These are phyloP conservation scores for Anthoceros angustus DNA, from an alignment of 225 moss, liverwort and hornwort species.

Conservation along the genomic window DNA sequence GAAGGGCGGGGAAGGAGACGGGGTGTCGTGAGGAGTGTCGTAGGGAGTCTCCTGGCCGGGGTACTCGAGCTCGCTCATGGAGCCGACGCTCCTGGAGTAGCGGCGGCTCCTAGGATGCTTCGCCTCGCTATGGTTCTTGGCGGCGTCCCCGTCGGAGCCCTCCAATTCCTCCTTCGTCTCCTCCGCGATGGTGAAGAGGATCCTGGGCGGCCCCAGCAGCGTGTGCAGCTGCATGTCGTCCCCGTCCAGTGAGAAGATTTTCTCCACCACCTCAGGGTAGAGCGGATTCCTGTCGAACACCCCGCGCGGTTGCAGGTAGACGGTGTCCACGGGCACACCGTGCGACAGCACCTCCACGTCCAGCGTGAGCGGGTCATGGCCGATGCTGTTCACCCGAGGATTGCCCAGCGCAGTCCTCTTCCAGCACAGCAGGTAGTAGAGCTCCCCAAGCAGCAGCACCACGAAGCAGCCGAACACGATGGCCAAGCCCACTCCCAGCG, in stretches of 20 bases:
- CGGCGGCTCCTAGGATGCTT: not conserved
- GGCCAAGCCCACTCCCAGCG: conserved; percentile 19
- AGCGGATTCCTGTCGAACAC: conserved; percentile 21
- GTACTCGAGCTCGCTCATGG: too few species aligned
- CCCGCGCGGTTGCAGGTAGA: conserved; percentile 6
- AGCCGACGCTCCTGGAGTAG: too few species aligned
- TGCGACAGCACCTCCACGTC: conserved; percentile 5
- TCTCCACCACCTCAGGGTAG: conserved; percentile 37
- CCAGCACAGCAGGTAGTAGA: conserved; percentile 40
- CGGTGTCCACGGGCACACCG: conserved; percentile 15
- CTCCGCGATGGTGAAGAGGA: conserved; percentile 51
- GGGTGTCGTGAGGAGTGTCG: conserved; percentile 3
- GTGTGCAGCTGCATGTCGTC: conserved; percentile 10
- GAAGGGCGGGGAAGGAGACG: conserved; percentile 6
- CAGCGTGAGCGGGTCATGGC: conserved; percentile 13
- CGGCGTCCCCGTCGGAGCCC: not conserved
- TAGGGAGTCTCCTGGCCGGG: too few species aligned
- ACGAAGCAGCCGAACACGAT: conserved; percentile 21
- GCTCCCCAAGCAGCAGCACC: conserved; percentile 24
- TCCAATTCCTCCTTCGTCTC: conserved; percentile 45
- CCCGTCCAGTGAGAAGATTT: conserved; percentile 24
- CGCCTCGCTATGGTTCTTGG: not conserved
- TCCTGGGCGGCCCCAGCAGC: conserved; percentile 30
- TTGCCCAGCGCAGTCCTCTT: conserved; percentile 14
- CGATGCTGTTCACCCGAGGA: conserved; percentile 22